phyloP scores from a whole-genome alignment of 805 yeast species.

The Citeromyces matritensis region DNA sequence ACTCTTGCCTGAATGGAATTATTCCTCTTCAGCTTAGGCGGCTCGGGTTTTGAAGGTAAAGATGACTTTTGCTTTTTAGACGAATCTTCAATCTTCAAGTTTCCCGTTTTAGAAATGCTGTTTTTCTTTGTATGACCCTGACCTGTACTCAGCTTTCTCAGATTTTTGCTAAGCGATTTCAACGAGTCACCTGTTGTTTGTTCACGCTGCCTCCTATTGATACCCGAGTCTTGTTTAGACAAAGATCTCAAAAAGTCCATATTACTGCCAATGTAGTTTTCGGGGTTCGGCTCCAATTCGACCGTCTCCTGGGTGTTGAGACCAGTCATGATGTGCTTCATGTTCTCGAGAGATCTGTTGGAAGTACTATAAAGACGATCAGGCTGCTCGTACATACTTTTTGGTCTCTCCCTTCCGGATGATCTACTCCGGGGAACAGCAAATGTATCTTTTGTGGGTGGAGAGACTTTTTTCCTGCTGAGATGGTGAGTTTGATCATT shows the following conservation, averaged over 20 bases:
- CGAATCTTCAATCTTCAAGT: slow-evolving; percentile 17
- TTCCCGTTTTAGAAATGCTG: slow-evolving; percentile 18
- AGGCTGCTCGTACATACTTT: not conserved
- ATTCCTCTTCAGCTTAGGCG: slow-evolving; percentile 8
- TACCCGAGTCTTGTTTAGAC: slow-evolving; percentile 19
- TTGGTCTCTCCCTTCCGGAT: too few species aligned
- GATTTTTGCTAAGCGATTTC: slow-evolving; percentile 8
- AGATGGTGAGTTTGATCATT: not conserved
- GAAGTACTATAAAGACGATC: not conserved
- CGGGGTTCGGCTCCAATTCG: slow-evolving; percentile 14
- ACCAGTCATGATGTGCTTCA: slow-evolving; percentile 12
- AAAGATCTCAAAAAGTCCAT: slow-evolving; percentile 20
- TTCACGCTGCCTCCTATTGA: slow-evolving; percentile 10
- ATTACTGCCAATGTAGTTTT: slow-evolving; percentile 15
- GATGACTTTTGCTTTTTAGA: slow-evolving; percentile 2
- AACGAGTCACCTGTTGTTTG: slow-evolving; percentile 17
- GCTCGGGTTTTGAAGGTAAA: not conserved
- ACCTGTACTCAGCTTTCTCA: slow-evolving; percentile 4
- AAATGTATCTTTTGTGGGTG: not conserved
- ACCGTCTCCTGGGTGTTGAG: slow-evolving; percentile 16
- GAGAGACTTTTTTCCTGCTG: not conserved
- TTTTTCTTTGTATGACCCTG: slow-evolving; percentile 12
- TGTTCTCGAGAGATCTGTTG: not conserved
- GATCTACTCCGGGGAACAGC: too few species aligned
- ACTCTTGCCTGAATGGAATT: slow-evolving; percentile 40